Percentiles rank a stretch among this genome's conserved stretches.
Conservation (phyloP, 805 yeast species). For the Candida mattraensis region DNA sequence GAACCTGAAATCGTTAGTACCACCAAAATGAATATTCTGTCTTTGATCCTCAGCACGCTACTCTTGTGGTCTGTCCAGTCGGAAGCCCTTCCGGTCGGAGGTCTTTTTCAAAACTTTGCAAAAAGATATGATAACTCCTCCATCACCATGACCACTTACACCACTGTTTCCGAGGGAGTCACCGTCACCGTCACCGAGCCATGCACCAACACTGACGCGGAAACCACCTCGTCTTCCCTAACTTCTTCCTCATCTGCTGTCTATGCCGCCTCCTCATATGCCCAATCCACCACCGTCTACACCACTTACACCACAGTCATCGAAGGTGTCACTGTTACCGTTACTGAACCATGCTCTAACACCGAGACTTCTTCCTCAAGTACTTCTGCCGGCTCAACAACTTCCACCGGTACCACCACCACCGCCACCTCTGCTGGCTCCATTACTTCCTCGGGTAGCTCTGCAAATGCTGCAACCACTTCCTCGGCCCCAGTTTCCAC, state of each 20-base stretch:
- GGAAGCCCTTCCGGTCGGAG: slow-evolving; percentile 21
- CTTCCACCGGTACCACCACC: slow-evolving; percentile 4
- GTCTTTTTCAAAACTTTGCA: slow-evolving; percentile 21
- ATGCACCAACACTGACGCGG: slow-evolving; percentile 5
- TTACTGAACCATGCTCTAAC: slow-evolving; percentile 18
- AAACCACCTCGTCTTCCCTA: background rate
- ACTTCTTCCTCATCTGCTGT: slow-evolving; percentile 7
- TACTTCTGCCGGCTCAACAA: slow-evolving; percentile 3
- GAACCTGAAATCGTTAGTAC: slow-evolving; percentile 13
- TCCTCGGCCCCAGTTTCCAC: slow-evolving; percentile 4
- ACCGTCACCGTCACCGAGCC: slow-evolving; percentile 21
- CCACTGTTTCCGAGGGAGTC: slow-evolving; percentile 21
- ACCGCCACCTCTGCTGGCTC: no score
- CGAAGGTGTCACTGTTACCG: slow-evolving; percentile 23
- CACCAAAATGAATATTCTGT: slow-evolving; percentile 18
- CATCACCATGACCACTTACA: slow-evolving; percentile 17
- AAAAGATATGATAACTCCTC: slow-evolving; percentile 29
- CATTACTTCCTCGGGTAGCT: background rate
- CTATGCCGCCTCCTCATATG: slow-evolving; percentile 2
- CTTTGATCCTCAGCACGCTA: slow-evolving; percentile 12
- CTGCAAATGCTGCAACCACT: slow-evolving; percentile 1
- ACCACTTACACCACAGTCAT: slow-evolving; percentile 21
- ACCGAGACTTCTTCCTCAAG: slow-evolving; percentile 1
- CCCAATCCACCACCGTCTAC: slow-evolving; percentile 12
- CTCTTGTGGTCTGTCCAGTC: slow-evolving; percentile 16